Evolutionary conservation across 805 yeast species (phyloP).

Genomic region (Metschnikowia bowlesiae): DNA sequence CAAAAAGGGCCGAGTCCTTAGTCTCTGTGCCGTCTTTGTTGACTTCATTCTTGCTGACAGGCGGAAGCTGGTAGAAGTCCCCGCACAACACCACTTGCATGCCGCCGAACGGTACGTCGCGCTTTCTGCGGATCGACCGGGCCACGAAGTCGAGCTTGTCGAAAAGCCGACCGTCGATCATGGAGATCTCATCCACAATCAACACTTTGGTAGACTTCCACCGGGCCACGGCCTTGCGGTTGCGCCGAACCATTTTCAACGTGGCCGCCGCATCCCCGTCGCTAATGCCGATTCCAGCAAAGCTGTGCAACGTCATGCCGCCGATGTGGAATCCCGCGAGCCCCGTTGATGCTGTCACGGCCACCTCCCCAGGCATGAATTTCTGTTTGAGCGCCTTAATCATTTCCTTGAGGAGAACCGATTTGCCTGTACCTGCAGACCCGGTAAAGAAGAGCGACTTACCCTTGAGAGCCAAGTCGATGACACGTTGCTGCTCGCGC

Average conservation of each 20-base stretch:
- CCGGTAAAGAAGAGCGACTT: conserved; percentile 72
- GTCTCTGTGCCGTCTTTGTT: conserved; percentile 25
- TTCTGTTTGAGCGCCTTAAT: conserved; percentile 39
- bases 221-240: conserved; percentile 38
- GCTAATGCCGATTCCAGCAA: conserved; percentile 83
- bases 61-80: conserved; percentile 96
- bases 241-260: conserved; percentile 45
- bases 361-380: conserved; percentile 50
- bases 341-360: conserved; percentile 94
- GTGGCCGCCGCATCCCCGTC: conserved; percentile 44
- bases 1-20: conserved; percentile 40
- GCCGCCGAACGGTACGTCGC: conserved; percentile 80
- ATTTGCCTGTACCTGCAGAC: conserved; percentile 86
- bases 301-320: conserved; percentile 82
- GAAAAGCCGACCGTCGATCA: conserved; percentile 79
- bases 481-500: conserved; percentile 60
- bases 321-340: conserved; percentile 93
- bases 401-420: conserved; percentile 60
- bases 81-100: conserved; percentile 86
- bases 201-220: conserved; percentile 72
- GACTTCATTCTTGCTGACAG: conserved; percentile 48
- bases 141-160: conserved; percentile 74
- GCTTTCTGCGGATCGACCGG: conserved; percentile 45
- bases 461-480: conserved; percentile 54
- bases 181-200: conserved; percentile 88